Evolutionary conservation across 768 basidiomycete species (phyloP), one percentile per base, ranked within the genome.

Genomic region (Cystoderma amianthinum): DNA sequence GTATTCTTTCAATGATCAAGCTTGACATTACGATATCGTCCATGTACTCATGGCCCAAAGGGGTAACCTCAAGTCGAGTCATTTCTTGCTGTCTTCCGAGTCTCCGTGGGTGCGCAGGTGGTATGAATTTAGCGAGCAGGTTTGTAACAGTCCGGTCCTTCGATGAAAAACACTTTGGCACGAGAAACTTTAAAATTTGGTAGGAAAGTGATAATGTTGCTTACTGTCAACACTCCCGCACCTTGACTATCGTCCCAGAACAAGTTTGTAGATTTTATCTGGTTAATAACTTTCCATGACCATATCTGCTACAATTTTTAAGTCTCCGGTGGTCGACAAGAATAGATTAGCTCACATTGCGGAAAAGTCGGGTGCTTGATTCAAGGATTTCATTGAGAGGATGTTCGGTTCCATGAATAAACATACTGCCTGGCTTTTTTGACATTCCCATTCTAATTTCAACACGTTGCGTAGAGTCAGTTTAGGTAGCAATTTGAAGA

Each of bases 21-120:
- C 58, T 59, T n/a, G 65, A 68, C 39, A 72, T 57, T 13, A 70
- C 47, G 20, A 70, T 63, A 35, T 72, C 69, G 39, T 71, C 70
- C 34, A 69, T 56, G 37, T 50, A 54, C 34, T 64, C 62, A 43
- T 68, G 63, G 1, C 69, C 68, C 45, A 57, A 49, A 1, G 68
- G 62, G 18, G 63, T 58, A 13, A 71, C 57, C 13, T 70, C 57
- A 35, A 71, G 48, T 41, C 60, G 63, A 18, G 63, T 58, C 41
- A 54, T 49, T 36, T 63, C 62, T 15, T 48, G 42, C 18, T 58
- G 46, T 44, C 63, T 57, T 15, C 65, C 64, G 38, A 60, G 58
- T 38, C 58, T 61, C 39, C 67, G 58, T 12, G 54, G 50, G 28
- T 60, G 52, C 33, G 44, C 49, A 5, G 65, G 57, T 22, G 62